Conservation (phyloP, 2,329 filamentous ascomycete genomes). For the Emergomyces pasteurianus region DNA sequence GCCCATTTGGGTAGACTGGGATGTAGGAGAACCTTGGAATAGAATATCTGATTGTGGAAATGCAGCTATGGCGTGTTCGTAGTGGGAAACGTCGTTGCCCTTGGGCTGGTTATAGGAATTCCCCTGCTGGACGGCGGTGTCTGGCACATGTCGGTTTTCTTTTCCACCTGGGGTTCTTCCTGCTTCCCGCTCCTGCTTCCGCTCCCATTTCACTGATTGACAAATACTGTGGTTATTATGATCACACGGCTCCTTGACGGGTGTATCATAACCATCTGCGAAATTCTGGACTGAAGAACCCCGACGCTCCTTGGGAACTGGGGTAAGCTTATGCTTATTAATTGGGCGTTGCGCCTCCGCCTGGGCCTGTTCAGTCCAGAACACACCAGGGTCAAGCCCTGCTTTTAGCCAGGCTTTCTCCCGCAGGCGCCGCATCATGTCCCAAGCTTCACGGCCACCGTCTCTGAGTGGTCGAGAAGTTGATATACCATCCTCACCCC, state of each 20-base stretch:
- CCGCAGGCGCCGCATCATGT: conserved; percentile 36
- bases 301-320: conserved; percentile 5
- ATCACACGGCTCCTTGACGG: conserved; percentile 10
- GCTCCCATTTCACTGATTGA: not conserved
- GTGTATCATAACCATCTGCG: conserved; percentile 10
- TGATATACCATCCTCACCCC: conserved; percentile 33
- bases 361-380: conserved; percentile 38
- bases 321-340: not conserved
- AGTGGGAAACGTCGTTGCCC: not conserved
- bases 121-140: not conserved
- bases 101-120: not conserved
- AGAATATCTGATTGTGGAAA: not conserved
- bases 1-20: not conserved
- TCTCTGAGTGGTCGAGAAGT: conserved; percentile 34
- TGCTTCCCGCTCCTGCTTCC: not conserved
- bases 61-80: not conserved
- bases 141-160: not conserved
- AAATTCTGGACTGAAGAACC: conserved; percentile 6
- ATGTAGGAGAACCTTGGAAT: not conserved
- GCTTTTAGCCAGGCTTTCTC: conserved; percentile 39
- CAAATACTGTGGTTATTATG: not conserved
- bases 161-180: not conserved
- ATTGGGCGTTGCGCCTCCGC: conserved; percentile 18
- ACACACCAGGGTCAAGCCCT: conserved; percentile 33
- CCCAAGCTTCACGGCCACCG: conserved; percentile 38